Evolutionary conservation across 257 asterid genomes (phyloP), one percentile per base, ranked within the genome.

Genomic region (Buddleja alternifolia): DNA sequence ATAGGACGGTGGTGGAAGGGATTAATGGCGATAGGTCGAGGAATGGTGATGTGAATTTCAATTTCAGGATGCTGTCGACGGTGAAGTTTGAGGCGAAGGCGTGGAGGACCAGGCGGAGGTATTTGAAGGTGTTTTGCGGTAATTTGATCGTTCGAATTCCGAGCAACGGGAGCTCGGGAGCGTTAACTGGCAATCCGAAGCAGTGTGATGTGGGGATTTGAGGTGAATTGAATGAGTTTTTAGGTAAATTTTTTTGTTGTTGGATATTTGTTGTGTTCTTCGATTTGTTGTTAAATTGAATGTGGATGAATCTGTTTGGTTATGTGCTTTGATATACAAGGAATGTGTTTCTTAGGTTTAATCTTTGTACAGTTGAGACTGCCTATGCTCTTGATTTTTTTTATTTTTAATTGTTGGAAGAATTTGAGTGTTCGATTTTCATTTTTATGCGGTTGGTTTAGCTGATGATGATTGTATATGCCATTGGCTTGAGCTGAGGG

Each of bases 171-270:
- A 73, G 68, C 10, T 50, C 78, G 8, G 99, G 96, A 24, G 60
- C 76, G n/a, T 78, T 94, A 58, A 70, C 68, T 0, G 84, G 90
- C 17, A 96, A 85, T 5, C 79, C 92, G 0, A 77, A 24, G 75
- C 88, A 88, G 77, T 94, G 99, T 74, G 79, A 84, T 4, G 96
- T 86, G 9, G 95, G 95, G 41, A 29, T 93, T 71, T 93, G 88
- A 90, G 74, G 80, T 80, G 74, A 55, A 54, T 15, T 36, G 3
- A n/a, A 34, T 77, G 55, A 60, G 62, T 69, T 17, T 21, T 60
- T 19, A n/a, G n/a, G n/a, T 15, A 23, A 42, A 34, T n/a, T 17
- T 39, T 59, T 24, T 73, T 46, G 53, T 73, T 63, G 68, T 34
- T 77, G 75, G 65, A 64, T 80, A 14, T 58, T 76, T 42, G 7